Conservation (phyloP, 2,329 filamentous ascomycete species). For the Intubia oerlemansii region DNA sequence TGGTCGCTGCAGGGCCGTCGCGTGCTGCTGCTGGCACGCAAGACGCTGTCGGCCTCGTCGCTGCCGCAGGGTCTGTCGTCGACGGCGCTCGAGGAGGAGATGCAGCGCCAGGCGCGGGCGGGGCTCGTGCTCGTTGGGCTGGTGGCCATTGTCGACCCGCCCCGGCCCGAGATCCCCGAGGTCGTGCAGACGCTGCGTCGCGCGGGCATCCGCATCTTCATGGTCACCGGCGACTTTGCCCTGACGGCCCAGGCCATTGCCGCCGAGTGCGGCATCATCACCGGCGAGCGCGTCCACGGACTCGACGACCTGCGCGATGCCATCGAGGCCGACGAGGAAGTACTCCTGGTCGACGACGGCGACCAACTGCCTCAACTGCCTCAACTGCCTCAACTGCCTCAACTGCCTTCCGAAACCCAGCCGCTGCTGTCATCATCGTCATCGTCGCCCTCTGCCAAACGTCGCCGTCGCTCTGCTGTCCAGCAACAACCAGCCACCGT, state of each 20-base stretch:
- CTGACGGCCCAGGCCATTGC: conserved; percentile 57
- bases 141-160: conserved; percentile 59
- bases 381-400: too few relatives aligned
- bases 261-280: conserved; percentile 47
- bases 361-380: too few relatives aligned
- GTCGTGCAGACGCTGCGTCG: conserved; percentile 44
- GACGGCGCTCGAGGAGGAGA: conserved; percentile 31
- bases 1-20: conserved; percentile 50
- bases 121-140: conserved; percentile 51
- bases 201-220: conserved; percentile 56
- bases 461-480: too few relatives aligned
- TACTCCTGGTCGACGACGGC: too few relatives aligned
- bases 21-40: conserved; percentile 44
- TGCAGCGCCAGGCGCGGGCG: conserved; percentile 28
- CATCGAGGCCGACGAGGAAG: too few relatives aligned
- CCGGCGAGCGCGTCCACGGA: too few relatives aligned
- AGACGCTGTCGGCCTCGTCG: conserved; percentile 22
- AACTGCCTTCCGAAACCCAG: too few relatives aligned
- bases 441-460: too few relatives aligned
- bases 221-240: conserved; percentile 65
- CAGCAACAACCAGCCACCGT: too few relatives aligned
- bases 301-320: too few relatives aligned
- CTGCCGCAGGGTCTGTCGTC: conserved; percentile 20
- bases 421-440: too few relatives aligned
- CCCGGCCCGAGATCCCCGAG: conserved; percentile 48